A percentile compares a stretch with the other conserved stretches of the same genome.
phyloP scores from a whole-genome alignment of 129 eudicot genomes.

The Chrysanthemum lavandulifolium region DNA sequence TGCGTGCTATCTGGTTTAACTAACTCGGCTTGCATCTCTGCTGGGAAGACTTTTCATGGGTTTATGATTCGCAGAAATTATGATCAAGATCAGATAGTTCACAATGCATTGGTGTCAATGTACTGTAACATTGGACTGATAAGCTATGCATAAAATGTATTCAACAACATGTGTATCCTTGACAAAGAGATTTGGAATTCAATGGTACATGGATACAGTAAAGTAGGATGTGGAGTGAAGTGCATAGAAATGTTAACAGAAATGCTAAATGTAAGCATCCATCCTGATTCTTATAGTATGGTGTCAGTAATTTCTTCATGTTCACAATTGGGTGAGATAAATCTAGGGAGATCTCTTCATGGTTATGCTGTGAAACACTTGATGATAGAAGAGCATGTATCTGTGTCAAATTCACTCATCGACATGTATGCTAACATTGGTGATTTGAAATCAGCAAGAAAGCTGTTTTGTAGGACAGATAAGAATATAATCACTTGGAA shows the following conservation, averaged over 20 bases:
- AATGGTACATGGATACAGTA: slow-evolving; percentile 58
- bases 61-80: slow-evolving; percentile 53
- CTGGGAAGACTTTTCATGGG: slow-evolving; percentile 79
- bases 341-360: slow-evolving; percentile 60
- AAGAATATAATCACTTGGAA: slow-evolving; percentile 73
- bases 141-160: slow-evolving; percentile 49
- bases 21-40: slow-evolving; percentile 38
- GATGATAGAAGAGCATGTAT: slow-evolving; percentile 40
- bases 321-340: slow-evolving; percentile 37
- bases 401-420: slow-evolving; percentile 66
- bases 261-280: slow-evolving; percentile 48
- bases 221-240: slow-evolving; percentile 43
- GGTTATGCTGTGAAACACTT: slow-evolving; percentile 45
- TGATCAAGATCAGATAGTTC: slow-evolving; percentile 39
- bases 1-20: slow-evolving; percentile 61
- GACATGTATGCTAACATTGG: slow-evolving; percentile 68
- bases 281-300: slow-evolving; percentile 47
- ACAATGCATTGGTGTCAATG: slow-evolving; percentile 61
- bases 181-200: slow-evolving; percentile 54
- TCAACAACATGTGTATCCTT: slow-evolving; percentile 31
- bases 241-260: slow-evolving; percentile 53
- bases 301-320: slow-evolving; percentile 62
- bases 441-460: slow-evolving; percentile 41
- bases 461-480: slow-evolving; percentile 40
- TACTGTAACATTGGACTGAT: slow-evolving; percentile 63